These are phyloP conservation scores for Colletotrichum sp. DNA, from an alignment of 2,329 filamentous ascomycete species.

Conservation along the genomic window DNA sequence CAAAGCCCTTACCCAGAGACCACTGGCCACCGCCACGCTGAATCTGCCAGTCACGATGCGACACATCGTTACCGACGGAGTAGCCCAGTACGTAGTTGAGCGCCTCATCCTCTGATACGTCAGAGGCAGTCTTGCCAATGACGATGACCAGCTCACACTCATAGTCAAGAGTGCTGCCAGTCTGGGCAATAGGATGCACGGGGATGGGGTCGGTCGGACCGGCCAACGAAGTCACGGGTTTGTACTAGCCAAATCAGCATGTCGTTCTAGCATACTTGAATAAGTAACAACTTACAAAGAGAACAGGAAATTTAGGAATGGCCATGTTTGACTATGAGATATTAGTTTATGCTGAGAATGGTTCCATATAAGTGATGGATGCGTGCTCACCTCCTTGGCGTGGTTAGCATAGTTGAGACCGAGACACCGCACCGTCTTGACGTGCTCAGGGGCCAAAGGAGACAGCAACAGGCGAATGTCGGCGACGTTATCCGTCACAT, in stretches of 20 bases:
- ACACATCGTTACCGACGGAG: slow-evolving; percentile 79
- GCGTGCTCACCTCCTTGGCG: slow-evolving; percentile 61
- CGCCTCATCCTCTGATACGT: slow-evolving; percentile 70
- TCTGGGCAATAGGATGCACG: slow-evolving; percentile 69
- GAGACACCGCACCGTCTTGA: slow-evolving; percentile 71
- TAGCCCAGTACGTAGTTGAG: slow-evolving; percentile 79
- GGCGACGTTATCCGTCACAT: slow-evolving; percentile 66
- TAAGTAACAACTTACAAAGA: slow-evolving; percentile 62
- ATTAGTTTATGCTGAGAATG: neutral
- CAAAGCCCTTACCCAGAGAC: slow-evolving; percentile 76
- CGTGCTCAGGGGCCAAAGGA: slow-evolving; percentile 66
- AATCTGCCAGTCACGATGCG: slow-evolving; percentile 78
- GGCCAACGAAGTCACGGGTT: slow-evolving; percentile 69
- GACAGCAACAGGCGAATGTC: slow-evolving; percentile 63
- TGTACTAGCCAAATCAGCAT: slow-evolving; percentile 51
- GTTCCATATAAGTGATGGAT: neutral
- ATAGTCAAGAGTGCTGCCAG: slow-evolving; percentile 73
- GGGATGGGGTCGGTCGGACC: slow-evolving; percentile 72
- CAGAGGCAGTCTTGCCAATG: slow-evolving; percentile 69
- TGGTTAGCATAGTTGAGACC: slow-evolving; percentile 77
- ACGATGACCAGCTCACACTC: slow-evolving; percentile 80
- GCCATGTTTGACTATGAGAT: slow-evolving; percentile 63
- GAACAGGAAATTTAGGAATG: slow-evolving; percentile 72
- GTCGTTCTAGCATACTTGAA: too few relatives aligned
- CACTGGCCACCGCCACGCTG: slow-evolving; percentile 73